Percentiles rank a stretch among this genome's conserved stretches.
phyloP scores from a whole-genome alignment of 148 eudicot species.

The Bassia scoparia region DNA sequence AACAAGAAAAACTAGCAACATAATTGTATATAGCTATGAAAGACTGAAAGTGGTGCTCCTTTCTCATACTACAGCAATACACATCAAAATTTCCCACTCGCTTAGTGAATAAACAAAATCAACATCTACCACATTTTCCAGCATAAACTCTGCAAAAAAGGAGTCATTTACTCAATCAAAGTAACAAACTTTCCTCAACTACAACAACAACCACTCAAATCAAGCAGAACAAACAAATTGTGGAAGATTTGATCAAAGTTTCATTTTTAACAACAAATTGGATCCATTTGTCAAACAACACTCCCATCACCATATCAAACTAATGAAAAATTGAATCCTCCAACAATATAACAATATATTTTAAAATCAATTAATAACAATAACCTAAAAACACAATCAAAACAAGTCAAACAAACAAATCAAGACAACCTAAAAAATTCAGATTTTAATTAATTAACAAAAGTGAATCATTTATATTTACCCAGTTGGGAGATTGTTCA shows the following conservation, averaged over 20 bases:
- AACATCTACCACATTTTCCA: background rate
- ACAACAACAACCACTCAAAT: slow-evolving; percentile 7
- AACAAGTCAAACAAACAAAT: background rate
- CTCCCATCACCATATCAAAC: background rate
- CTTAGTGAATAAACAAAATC: background rate
- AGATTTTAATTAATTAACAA: too few relatives aligned
- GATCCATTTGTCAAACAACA: background rate
- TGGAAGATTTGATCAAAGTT: background rate
- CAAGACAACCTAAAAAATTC: background rate
- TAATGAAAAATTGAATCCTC: background rate
- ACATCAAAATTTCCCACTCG: background rate
- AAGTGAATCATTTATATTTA: too few relatives aligned
- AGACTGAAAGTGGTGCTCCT: background rate
- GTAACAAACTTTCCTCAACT: background rate
- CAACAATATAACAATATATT: background rate
- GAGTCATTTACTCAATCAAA: slow-evolving; percentile 9
- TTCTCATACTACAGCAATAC: background rate
- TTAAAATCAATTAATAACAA: background rate
- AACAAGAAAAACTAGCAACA: background rate
- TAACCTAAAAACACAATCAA: background rate
- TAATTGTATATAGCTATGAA: background rate
- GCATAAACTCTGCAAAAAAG: background rate
- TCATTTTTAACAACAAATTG: background rate
- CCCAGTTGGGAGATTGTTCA: slow-evolving; percentile 86
- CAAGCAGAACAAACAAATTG: background rate